Base-by-base conservation (phyloP, 2,329 filamentous ascomycete genomes). In the Stachybotrys echinatus region DNA sequence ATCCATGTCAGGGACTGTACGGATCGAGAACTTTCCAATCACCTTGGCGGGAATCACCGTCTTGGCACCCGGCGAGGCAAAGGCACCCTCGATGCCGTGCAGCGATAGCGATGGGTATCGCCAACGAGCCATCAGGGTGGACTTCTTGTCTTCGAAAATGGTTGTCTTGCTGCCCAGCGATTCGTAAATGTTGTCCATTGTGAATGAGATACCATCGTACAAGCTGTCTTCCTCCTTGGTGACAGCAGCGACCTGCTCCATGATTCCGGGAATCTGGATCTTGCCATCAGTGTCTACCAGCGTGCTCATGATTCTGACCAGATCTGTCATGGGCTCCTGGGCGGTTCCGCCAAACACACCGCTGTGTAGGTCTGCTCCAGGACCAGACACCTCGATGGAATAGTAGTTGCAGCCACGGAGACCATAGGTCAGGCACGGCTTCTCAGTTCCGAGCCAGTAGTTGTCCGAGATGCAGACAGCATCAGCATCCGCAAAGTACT, bases 381-480 rank as follows among this genome's bases (percentile, higher is more conserved):
- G 94, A 1, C 94, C 94, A 8, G 88, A 91, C 55, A 99, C 77
- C 71, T 94, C 88, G 59, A 99, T 73, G 48, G 87, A 89, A 77
- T 97, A 99, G 81, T 99, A 99, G 77, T 95, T 97, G 84, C 89
- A 95, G 48, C 94, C 94, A 58, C 94, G 88, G 55, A 99, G 87
- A 60, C 94, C 94, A 69, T 99, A 99, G 10, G 94, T 99, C 64
- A 99, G 74, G 71, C 94, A 99, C 12, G 94, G 94, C 80, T 96
- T 96, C 80, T 97, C 91, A 6, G 94, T 97, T 52, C 94, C 94
- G 39, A 99, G 85, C 94, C 94, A 99, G 84, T 99, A 99, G 81
- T 99, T 99, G 73, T 99, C 94, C 45, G 90, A 96, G 67, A 99
- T 99, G 75, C 94, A 99, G 53, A 97, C 90, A 6, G 92, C 94